Conservation (phyloP, 2,329 filamentous ascomycete genomes). For the Emericellopsis atlantica region DNA sequence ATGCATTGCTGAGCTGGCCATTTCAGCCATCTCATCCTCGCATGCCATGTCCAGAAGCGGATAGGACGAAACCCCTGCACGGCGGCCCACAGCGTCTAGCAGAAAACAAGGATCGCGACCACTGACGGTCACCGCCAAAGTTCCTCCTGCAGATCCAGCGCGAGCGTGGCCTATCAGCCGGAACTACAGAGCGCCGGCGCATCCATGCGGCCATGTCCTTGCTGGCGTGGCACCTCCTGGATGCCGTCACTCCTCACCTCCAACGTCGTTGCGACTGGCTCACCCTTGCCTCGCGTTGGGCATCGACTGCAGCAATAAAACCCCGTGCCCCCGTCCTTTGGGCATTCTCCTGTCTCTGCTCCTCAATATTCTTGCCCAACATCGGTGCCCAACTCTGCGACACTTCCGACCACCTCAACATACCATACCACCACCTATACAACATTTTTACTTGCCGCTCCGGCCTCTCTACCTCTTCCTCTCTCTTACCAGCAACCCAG, state of each 20-base stretch:
- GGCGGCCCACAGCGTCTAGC: slow-evolving; percentile 21
- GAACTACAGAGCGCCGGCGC: slow-evolving; percentile 30
- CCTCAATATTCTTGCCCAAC: slow-evolving; percentile 23
- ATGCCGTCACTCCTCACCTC: neutral
- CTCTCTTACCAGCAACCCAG: slow-evolving; percentile 7
- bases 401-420: neutral
- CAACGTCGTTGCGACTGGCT: neutral
- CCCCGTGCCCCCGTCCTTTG: slow-evolving; percentile 31
- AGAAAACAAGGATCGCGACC: slow-evolving; percentile 25
- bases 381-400: slow-evolving; percentile 23
- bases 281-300: slow-evolving; percentile 8
- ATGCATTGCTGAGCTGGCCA: slow-evolving; percentile 31
- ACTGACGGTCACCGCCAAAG: slow-evolving; percentile 16
- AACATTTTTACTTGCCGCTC: slow-evolving; percentile 6
- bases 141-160: slow-evolving; percentile 16
- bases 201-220: slow-evolving; percentile 22
- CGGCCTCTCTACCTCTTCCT: slow-evolving; percentile 8
- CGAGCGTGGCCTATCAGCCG: slow-evolving; percentile 24
- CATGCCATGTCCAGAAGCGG: slow-evolving; percentile 15
- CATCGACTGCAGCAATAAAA: slow-evolving; percentile 29
- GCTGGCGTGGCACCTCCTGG: neutral
- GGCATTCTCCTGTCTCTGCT: slow-evolving; percentile 19
- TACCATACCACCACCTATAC: slow-evolving; percentile 3
- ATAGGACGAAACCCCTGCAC: slow-evolving; percentile 28
- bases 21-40: slow-evolving; percentile 15